These are phyloP conservation scores for Mycena kentingensis DNA, from an alignment of 768 basidiomycete genomes.

Conservation along the genomic window DNA sequence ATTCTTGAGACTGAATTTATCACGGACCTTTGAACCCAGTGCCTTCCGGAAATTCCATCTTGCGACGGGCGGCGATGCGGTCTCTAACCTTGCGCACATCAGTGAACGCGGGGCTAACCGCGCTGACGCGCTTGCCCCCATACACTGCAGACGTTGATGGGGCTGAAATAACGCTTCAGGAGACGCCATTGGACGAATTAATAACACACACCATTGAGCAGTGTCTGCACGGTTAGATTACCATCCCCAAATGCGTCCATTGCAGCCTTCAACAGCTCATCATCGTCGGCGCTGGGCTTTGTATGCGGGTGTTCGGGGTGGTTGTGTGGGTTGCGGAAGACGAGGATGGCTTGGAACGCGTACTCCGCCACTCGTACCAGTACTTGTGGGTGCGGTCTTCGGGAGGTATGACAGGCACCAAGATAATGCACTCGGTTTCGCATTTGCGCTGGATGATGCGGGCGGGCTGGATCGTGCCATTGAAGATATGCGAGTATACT, in stretches of 20 bases:
- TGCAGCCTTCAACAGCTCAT: background rate
- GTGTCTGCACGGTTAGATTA: background rate
- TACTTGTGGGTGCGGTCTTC: no score
- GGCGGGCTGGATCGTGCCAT: background rate
- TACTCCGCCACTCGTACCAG: background rate
- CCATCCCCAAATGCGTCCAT: constrained; percentile 1
- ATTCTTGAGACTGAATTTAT: background rate
- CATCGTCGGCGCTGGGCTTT: constrained; percentile 9
- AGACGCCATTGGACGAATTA: background rate
- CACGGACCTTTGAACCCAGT: constrained; percentile 8
- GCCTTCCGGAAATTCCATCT: constrained; percentile 4
- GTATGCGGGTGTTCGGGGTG: constrained; percentile 6
- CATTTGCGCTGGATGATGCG: background rate
- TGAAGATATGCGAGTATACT: constrained; percentile 1
- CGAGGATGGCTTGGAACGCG: background rate
- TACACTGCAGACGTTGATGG: background rate
- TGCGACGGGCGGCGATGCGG: constrained; percentile 1
- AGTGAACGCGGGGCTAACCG: constrained; percentile 3
- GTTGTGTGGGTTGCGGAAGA: constrained; percentile 3
- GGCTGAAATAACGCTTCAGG: background rate
- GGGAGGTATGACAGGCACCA: background rate
- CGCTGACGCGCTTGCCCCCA: background rate
- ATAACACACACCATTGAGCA: constrained; percentile 4
- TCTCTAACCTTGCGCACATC: constrained; percentile 5
- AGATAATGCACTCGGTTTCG: background rate